Evolutionary conservation across 495 filamentous ascomycete genomes (phyloP).

Genomic region (Penicillium atrosanguineum): DNA sequence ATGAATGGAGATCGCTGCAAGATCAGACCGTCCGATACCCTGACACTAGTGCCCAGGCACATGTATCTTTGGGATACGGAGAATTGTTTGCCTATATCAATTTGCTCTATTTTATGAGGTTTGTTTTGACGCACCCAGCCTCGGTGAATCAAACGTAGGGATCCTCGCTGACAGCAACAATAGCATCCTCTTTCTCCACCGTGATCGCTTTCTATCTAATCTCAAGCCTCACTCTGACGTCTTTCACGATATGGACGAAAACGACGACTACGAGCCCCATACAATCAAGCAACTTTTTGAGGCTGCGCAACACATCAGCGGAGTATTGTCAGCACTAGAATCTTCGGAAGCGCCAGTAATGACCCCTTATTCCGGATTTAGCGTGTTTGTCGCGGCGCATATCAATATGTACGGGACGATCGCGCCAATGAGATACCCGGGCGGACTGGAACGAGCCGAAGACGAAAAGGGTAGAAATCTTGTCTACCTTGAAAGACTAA

Average conservation of each 20-base stretch:
- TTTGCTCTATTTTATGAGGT: conserved; percentile 46
- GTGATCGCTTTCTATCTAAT: conserved; percentile 38
- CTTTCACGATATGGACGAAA: conserved; percentile 22
- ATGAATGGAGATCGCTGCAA: conserved; percentile 43
- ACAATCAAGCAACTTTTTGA: conserved; percentile 39
- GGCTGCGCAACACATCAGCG: conserved; percentile 37
- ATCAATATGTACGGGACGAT: conserved; percentile 49
- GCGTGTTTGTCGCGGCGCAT: conserved; percentile 44
- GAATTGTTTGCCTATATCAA: conserved; percentile 48
- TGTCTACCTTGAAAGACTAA: conserved; percentile 37
- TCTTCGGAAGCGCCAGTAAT: conserved; percentile 38
- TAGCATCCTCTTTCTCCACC: conserved; percentile 42
- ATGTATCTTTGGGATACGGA: conserved; percentile 43
- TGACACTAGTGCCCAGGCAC: conserved; percentile 37
- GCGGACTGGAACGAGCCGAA: conserved; percentile 36
- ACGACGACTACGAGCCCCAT: conserved; percentile 16
- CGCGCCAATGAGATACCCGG: conserved; percentile 35
- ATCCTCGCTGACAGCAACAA: neutral
- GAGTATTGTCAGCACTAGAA: conserved; percentile 35
- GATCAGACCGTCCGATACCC: conserved; percentile 40
- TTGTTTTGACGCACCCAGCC: neutral
- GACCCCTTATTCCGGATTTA: conserved; percentile 45
- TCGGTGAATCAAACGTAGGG: neutral
- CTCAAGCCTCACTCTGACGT: conserved; percentile 28
- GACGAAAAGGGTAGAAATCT: conserved; percentile 37